These are phyloP conservation scores for Carex cristatella DNA, from an alignment of 176 grass and related monocot species.

Conservation along the genomic window DNA sequence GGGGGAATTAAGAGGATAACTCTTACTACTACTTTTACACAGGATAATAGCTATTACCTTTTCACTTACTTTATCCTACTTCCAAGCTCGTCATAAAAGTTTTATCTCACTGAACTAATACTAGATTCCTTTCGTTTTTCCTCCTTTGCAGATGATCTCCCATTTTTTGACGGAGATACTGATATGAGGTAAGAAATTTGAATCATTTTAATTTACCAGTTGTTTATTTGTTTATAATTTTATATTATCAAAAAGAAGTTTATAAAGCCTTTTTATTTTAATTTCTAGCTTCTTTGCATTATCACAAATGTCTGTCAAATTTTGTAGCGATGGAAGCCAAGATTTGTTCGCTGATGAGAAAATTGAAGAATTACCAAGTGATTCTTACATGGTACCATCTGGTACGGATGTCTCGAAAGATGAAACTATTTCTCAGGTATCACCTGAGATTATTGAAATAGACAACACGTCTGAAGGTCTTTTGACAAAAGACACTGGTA, in stretches of 20 bases:
- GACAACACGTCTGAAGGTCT: not conserved
- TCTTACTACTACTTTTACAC: not conserved
- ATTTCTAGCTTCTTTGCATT: constrained; percentile 1
- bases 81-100: not conserved
- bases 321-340: constrained; percentile 18
- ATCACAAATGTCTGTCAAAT: not conserved
- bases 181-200: constrained; percentile 18
- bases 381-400: not conserved
- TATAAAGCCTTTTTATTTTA: not conserved
- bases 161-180: constrained; percentile 32
- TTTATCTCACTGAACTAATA: constrained; percentile 15
- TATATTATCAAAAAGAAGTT: not conserved
- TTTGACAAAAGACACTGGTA: not conserved
- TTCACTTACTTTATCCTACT: not conserved
- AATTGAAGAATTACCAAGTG: not conserved
- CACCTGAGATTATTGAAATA: constrained; percentile 11
- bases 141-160: constrained; percentile 33
- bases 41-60: not conserved
- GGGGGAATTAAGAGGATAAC: not conserved
- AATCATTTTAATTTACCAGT: constrained; percentile 8
- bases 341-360: not conserved
- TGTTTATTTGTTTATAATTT: not conserved
- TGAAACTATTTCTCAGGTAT: not conserved
- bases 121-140: constrained; percentile 12
- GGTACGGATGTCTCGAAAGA: not conserved